Evolutionary conservation across 2,329 filamentous ascomycete species (phyloP), one percentile per base, ranked within the genome.

Genomic region (Phialocephala sp.): DNA sequence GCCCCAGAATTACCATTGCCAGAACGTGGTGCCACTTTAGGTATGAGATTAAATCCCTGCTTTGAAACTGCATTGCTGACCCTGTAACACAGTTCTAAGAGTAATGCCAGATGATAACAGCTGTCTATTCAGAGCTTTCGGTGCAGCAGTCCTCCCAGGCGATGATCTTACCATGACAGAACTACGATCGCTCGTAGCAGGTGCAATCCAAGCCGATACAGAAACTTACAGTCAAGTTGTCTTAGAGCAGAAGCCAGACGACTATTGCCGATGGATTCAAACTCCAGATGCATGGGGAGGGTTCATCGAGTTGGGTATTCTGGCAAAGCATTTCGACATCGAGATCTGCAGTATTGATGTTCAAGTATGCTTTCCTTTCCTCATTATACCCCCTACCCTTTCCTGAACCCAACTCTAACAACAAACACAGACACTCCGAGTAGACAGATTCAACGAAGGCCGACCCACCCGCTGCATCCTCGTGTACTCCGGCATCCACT

Each of bases 51-150:
- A n/a, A n/a, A 80, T 20, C 76, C 20, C 45, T 4, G 15, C 22
- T 22, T 55, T 59, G 11, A 39, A 24, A 52, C 20, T 18, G 11
- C 22, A 58, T 36, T 57, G 18, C 37, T 61, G 62, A 65, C 55
- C 45, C 63, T 14, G 22, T 6, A 22, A 24, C 4, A 15, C 52
- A 87, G 91, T 96, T 9, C 85, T 97, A 20, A 90, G 94, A 15
- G 92, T 98, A 59, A 97, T 98, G 94, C 93, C 94, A 4, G 94
- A 97, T 75, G 94, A 98, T 78, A 97, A 97, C 78, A 93, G 89
- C 65, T 98, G 94, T 79, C 88, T 98, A 74, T 98, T 97, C 79
- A 91, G 93, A 35, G 94, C 94, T 0, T 89, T 98, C 56, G 91
- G 92, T 18, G 91, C 89, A 62, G 91, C 91, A 2, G 84, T 97